Conservation (phyloP, 2,329 filamentous ascomycete genomes). For the Rhynchosporium graminicola region DNA sequence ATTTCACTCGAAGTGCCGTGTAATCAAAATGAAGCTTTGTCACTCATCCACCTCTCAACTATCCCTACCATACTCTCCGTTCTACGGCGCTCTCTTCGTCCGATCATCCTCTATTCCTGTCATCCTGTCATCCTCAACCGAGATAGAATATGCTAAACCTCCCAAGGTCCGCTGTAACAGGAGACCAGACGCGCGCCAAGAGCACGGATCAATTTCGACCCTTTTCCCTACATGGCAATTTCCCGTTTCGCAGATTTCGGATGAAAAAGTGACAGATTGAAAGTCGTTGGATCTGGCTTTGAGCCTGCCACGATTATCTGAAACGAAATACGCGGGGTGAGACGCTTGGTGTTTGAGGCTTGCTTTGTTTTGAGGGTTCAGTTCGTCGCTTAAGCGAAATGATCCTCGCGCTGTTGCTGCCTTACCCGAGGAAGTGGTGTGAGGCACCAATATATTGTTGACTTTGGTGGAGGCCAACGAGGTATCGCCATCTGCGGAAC, state of each 20-base stretch:
- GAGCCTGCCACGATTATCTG: background rate
- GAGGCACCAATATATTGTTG: slow-evolving; percentile 9
- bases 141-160: slow-evolving; percentile 7
- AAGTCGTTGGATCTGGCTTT: slow-evolving; percentile 5
- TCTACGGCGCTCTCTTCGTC: slow-evolving; percentile 3
- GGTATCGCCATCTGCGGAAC: background rate
- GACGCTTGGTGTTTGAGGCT: slow-evolving; percentile 15
- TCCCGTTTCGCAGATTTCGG: background rate
- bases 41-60: background rate
- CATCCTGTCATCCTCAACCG: background rate
- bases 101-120: background rate
- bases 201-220: slow-evolving; percentile 8
- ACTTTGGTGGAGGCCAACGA: background rate
- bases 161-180: slow-evolving; percentile 13
- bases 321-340: slow-evolving; percentile 10
- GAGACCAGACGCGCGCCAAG: slow-evolving; percentile 20
- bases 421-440: slow-evolving; percentile 7
- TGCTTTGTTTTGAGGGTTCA: background rate
- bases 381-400: background rate
- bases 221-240: slow-evolving; percentile 1
- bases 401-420: slow-evolving; percentile 1
- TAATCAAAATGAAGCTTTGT: background rate
- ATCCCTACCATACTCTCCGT: slow-evolving; percentile 2
- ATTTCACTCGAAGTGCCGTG: background rate
- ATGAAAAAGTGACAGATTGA: background rate